Base-by-base conservation (phyloP, 2,329 filamentous ascomycete genomes). In the Parastagonospora nodorum region DNA sequence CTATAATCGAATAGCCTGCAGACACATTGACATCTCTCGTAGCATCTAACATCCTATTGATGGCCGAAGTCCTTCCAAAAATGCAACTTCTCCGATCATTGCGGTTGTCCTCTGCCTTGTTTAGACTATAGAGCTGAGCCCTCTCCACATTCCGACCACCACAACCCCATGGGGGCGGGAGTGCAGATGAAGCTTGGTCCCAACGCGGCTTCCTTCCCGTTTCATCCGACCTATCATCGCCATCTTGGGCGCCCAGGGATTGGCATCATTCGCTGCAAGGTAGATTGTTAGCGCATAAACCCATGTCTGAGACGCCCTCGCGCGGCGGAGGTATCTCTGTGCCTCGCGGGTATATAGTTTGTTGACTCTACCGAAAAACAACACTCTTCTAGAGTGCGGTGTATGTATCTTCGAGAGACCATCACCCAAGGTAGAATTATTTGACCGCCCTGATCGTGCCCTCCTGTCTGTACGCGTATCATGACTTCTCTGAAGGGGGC, bases 401-500 rank as follows among this genome's bases (percentile, higher is more conserved):
- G 19, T 24, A 24, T 24, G 19, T 24, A 24, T 37, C 35, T 19
- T 32, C 31, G 14, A 11, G 35, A 8, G 14, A 8, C 14, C 35
- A 2, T 37, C 15, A 16, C 35, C 15, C 19, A 8, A 16, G 12
- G 35, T 10, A 10, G 7, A 8, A 37, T 16, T 8, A 10, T 16
- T 28, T 28, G 27, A 9, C 24, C 37, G n/a, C 8, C 9, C 24
- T 31, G 12, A 42, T 42, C 19, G 14, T 5, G 28, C 27, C 37
- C 31, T 35, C n/a, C 28, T 16, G 12, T 38, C 19, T 31, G 12
- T 27, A 35, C 29, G n/a, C 9, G 15, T 40, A 50, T 7, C 9
- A 77, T 76, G 74, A 62, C 68, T 32, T 59, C 63, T 27, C 67
- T 72, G 55, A 61, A 53, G 29, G 60, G 65, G 46, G 74, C 73